Evolutionary conservation across 345 rosid species (phyloP), one percentile per base, ranked within the genome.

Genomic region (Eucalyptus lansdowneana): DNA sequence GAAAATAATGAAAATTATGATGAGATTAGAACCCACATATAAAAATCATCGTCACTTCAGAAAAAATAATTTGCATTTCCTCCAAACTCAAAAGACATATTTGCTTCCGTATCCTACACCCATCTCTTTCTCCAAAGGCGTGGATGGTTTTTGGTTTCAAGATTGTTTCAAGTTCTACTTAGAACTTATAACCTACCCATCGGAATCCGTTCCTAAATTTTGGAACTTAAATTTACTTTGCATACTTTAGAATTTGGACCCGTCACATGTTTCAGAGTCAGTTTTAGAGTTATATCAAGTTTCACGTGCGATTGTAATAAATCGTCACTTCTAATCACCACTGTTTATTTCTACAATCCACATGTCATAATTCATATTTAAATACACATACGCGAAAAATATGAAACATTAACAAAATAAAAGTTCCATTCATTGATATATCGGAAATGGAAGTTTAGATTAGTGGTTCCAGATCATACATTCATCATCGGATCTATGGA

Each of bases 231-330:
- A 56, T 56, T 0, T 56, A 56, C 14, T 2, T 0, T 10, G 6
- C 62, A 56, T 24, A 11, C 3, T 56, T 56, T 56, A 25, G 1
- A 24, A 56, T 56, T 24, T 56, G 13, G 3, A 56, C 62, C 4
- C 0, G 3, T 56, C 29, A 56, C 6, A 56, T 22, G 29, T 56
- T 24, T 25, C 3, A 56, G 0, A 56, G 29, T 24, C 0, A 0
- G 2, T 24, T 56, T 9, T 56, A 56, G 62, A 24, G 29, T 56
- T 22, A 9, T 4, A 22, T 22, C 29, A 56, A 9, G 29, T 56
- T 56, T 25, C 62, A 56, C 2, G 0, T 22, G 14, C 0, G 6
- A 9, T 56, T 56, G 29, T 22, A 56, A 25, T 24, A 0, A 56
- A 21, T 53, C 0, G 5, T 53, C 25, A 21, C 11, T 53, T 53